Evolutionary conservation across 257 asterid species (phyloP).

Genomic region (Capsicum chinense): DNA sequence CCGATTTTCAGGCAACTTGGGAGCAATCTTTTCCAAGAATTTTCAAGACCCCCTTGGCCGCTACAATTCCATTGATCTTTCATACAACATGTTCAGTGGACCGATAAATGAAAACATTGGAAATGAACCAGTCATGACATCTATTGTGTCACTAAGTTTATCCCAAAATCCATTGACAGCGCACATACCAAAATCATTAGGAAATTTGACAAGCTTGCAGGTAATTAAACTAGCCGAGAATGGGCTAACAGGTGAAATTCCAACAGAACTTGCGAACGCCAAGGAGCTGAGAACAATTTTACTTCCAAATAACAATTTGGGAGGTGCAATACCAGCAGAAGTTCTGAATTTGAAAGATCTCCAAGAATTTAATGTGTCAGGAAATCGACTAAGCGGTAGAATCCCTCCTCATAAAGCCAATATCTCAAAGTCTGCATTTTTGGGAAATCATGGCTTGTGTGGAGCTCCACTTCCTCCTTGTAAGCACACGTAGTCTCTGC

Average conservation of each 20-base stretch:
- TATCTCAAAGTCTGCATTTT: constrained; percentile 54
- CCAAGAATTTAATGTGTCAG: constrained; percentile 51
- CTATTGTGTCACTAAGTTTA: constrained; percentile 45
- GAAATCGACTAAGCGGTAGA: constrained; percentile 54
- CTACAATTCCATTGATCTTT: constrained; percentile 55
- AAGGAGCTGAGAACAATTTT: constrained; percentile 39
- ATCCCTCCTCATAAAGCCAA: constrained; percentile 57
- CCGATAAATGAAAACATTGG: constrained; percentile 48
- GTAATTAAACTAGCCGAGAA: constrained; percentile 44
- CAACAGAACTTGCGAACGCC: constrained; percentile 53
- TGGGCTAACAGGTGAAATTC: constrained; percentile 54
- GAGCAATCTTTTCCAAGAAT: constrained; percentile 43
- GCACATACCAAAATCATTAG: constrained; percentile 54
- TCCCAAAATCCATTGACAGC: constrained; percentile 63
- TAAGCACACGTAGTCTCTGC: constrained; percentile 34
- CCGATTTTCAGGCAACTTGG: constrained; percentile 50
- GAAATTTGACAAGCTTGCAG: constrained; percentile 43
- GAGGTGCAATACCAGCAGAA: constrained; percentile 57
- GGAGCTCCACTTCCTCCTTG: constrained; percentile 80
- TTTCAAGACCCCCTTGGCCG: constrained; percentile 48
- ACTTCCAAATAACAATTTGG: constrained; percentile 55
- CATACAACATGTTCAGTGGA: constrained; percentile 55
- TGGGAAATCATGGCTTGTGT: constrained; percentile 64
- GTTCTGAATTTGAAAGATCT: constrained; percentile 56
- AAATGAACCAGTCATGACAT: constrained; percentile 39